Percentiles rank a stretch among this genome's conserved stretches.
Evolutionary conservation across 345 rosid species (phyloP).

Genomic region (Eucalyptus victrix): DNA sequence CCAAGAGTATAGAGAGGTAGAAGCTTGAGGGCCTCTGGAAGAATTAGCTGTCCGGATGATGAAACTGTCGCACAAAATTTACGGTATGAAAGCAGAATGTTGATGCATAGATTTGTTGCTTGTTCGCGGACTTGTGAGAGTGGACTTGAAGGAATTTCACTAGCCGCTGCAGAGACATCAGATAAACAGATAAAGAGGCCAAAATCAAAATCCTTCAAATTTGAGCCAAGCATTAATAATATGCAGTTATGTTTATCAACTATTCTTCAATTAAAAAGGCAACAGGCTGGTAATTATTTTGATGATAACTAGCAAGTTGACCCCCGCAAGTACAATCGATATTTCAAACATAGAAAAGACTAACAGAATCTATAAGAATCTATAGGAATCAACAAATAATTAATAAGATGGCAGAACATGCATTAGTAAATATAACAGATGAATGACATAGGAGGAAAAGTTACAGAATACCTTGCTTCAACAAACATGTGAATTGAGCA

Average conservation of each 20-base stretch:
- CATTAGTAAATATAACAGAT: not conserved
- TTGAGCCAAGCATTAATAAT: not conserved
- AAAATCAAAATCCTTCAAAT: not conserved
- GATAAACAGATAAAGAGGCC: not conserved
- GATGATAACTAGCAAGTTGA: not conserved
- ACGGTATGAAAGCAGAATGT: slow-evolving; percentile 71
- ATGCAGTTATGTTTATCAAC: not conserved
- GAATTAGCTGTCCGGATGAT: slow-evolving; percentile 91
- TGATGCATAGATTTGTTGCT: slow-evolving; percentile 62
- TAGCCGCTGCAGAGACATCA: slow-evolving; percentile 38
- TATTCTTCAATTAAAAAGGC: not conserved
- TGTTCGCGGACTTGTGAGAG: slow-evolving; percentile 57
- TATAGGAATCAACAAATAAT: not conserved
- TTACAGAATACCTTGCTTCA: slow-evolving; percentile 72
- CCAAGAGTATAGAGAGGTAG: slow-evolving; percentile 89
- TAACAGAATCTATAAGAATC: not conserved
- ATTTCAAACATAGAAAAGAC: not conserved
- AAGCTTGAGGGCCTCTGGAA: slow-evolving; percentile 97
- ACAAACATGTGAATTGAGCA: slow-evolving; percentile 84
- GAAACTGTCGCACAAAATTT: slow-evolving; percentile 95
- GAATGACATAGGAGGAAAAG: not conserved
- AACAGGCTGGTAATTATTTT: not conserved
- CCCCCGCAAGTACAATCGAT: not conserved
- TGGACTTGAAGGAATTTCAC: slow-evolving; percentile 60
- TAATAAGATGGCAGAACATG: not conserved